Evolutionary conservation across 306 rosid genomes (phyloP), one percentile per base, ranked within the genome.

Genomic region (Vigna radiata): DNA sequence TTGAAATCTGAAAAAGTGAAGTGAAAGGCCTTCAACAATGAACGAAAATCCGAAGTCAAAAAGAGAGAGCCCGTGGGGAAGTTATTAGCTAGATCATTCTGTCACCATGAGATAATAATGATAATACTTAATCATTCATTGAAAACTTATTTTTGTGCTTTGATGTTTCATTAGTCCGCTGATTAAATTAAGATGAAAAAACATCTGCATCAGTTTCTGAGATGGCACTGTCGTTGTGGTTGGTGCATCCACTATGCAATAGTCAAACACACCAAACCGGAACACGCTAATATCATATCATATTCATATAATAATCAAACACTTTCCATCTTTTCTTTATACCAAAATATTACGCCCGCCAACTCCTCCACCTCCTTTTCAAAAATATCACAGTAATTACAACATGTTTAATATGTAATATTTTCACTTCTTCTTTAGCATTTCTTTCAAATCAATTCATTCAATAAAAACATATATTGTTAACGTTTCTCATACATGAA

Each of bases 31-130:
- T 27, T 66, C 15, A 31, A 29, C 15, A 31, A 29, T 60, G 4
- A 27, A 64, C 31, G 54, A 43, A 75, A 63, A 15, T 70, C 31
- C 10, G 37, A 85, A 82, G 86, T 82, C 80, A 85, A 82, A 75
- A 76, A 79, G 7, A 70, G 70, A 39, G 77, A 65, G 39, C 53
- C 77, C 75, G 84, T 82, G 79, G 73, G 86, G 82, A 79, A 71
- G 49, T 79, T 70, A 21, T 77, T 49, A 70, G 73, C 67, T 15
- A 74, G 70, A 81, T 78, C 72, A 81, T 73, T 73, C 27, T 52
- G 14, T 25, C 64, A 77, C 25, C 67, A 52, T 53, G 23, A 64
- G 46, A 41, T 9, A 16, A 25, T 41, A 16, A 79, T 79, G 1
- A 63, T 63, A 67, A 43, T 77, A 6, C 1, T 54, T 12, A 17